Evolutionary conservation across 768 basidiomycete genomes (phyloP).

Genomic region (Termitomyces sp.): DNA sequence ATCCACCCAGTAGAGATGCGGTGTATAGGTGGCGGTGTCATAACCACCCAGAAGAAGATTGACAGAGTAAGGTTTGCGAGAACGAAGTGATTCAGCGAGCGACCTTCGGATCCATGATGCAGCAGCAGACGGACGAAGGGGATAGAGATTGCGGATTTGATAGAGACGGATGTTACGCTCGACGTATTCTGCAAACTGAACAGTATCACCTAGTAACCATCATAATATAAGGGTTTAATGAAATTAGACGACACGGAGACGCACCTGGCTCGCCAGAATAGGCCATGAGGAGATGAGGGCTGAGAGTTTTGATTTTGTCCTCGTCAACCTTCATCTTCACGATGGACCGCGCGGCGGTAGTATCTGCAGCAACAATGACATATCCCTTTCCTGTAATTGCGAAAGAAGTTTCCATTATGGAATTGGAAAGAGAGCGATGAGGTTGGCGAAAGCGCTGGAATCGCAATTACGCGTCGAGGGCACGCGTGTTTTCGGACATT

Average conservation of each 20-base stretch:
- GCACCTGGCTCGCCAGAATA: constrained; percentile 90
- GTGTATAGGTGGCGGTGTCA: constrained; percentile 67
- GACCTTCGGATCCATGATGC: constrained; percentile 93
- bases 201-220: constrained; percentile 71
- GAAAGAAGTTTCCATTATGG: constrained; percentile 83
- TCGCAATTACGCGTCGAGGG: constrained; percentile 18
- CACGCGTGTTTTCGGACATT: constrained; percentile 16
- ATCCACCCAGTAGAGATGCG: constrained; percentile 93
- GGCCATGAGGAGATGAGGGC: constrained; percentile 91
- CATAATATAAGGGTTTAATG: background rate
- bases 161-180: constrained; percentile 95
- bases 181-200: constrained; percentile 94
- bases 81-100: constrained; percentile 85
- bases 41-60: constrained; percentile 92
- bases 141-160: constrained; percentile 89
- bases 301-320: constrained; percentile 92
- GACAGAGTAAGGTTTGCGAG: constrained; percentile 83
- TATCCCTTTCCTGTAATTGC: constrained; percentile 91
- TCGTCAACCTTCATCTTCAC: constrained; percentile 97
- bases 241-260: constrained; percentile 10
- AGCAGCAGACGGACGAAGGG: constrained; percentile 85
- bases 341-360: constrained; percentile 83
- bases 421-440: constrained; percentile 1
- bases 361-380: constrained; percentile 89
- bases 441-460: background rate